These are phyloP conservation scores for Paratrypanosoma confusum DNA, from an alignment of 208 protist species.

Conservation along the genomic window DNA sequence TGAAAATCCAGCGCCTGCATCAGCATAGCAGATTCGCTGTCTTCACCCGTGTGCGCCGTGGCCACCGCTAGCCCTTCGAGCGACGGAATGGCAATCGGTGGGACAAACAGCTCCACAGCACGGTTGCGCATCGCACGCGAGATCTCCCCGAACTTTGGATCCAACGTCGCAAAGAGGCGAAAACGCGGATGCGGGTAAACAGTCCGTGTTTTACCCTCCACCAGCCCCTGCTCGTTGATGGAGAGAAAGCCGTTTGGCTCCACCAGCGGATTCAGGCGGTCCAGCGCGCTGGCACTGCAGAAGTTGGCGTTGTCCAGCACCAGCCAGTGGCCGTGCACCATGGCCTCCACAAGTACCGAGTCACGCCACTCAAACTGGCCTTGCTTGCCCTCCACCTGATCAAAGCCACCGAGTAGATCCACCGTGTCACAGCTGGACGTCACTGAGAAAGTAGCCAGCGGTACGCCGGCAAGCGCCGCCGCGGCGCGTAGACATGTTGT, in stretches of 20 bases:
- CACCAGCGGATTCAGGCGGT: slow-evolving; percentile 99
- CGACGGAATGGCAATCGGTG: slow-evolving; percentile 67
- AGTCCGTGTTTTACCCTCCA: slow-evolving; percentile 85
- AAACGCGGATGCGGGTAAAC: slow-evolving; percentile 97
- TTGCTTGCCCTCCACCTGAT: slow-evolving; percentile 95
- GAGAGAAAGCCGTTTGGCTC: slow-evolving; percentile 94
- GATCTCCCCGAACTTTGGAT: slow-evolving; percentile 97
- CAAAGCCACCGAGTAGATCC: slow-evolving; percentile 99
- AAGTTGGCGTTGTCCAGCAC: slow-evolving; percentile 99
- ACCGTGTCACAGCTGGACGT: slow-evolving; percentile 97
- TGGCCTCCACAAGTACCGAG: slow-evolving; percentile 94
- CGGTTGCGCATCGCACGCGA: slow-evolving; percentile 99
- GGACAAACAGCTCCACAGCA: slow-evolving; percentile 95
- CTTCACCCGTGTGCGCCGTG: background rate
- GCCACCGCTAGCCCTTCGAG: slow-evolving; percentile 29
- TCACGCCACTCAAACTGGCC: slow-evolving; percentile 99
- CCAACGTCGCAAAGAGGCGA: slow-evolving; percentile 98
- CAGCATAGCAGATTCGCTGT: slow-evolving; percentile 9
- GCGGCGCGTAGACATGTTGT: slow-evolving; percentile 91
- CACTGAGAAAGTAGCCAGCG: slow-evolving; percentile 95
- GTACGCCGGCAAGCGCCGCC: slow-evolving; percentile 82
- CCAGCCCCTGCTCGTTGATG: slow-evolving; percentile 94
- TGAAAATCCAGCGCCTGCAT: slow-evolving; percentile 49
- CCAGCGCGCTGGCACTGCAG: slow-evolving; percentile 98
- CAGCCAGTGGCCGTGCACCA: slow-evolving; percentile 96